phyloP scores from a whole-genome alignment of 2,329 filamentous ascomycete species.

The Myriosclerotinia duriaeana region DNA sequence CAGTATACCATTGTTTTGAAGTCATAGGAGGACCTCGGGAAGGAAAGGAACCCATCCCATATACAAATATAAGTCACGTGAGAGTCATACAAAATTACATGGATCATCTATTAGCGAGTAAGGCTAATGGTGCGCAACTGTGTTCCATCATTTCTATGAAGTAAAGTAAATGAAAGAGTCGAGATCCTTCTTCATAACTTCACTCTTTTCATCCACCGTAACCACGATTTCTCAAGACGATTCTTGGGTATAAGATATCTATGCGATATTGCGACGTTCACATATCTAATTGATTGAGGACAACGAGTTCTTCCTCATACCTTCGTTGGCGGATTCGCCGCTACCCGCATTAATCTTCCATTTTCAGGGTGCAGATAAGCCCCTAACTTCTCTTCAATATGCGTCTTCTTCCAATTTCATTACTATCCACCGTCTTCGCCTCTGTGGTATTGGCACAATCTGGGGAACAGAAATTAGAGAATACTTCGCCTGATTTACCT shows the following conservation, averaged over 20 bases:
- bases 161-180: constrained; percentile 11
- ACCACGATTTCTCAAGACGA: constrained; percentile 1
- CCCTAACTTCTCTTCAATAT: constrained; percentile 32
- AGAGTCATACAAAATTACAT: background rate
- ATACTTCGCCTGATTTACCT: constrained; percentile 24
- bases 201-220: constrained; percentile 15
- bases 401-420: constrained; percentile 37
- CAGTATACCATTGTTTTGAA: background rate
- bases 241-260: constrained; percentile 2
- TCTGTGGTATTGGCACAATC: constrained; percentile 30
- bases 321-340: constrained; percentile 33
- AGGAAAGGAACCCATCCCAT: background rate
- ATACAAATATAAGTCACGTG: constrained; percentile 14
- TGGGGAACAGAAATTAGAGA: constrained; percentile 26
- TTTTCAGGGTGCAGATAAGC: constrained; percentile 32
- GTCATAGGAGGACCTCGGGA: background rate
- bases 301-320: constrained; percentile 2
- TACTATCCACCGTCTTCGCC: constrained; percentile 35
- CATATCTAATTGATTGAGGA: background rate
- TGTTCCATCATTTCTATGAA: constrained; percentile 22
- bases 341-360: constrained; percentile 23
- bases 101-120: constrained; percentile 14
- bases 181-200: constrained; percentile 20
- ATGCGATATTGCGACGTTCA: constrained; percentile 3
- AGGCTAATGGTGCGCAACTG: constrained; percentile 19